Base-by-base conservation (phyloP, 2,329 filamentous ascomycete species). In the Thelonectria olida region DNA sequence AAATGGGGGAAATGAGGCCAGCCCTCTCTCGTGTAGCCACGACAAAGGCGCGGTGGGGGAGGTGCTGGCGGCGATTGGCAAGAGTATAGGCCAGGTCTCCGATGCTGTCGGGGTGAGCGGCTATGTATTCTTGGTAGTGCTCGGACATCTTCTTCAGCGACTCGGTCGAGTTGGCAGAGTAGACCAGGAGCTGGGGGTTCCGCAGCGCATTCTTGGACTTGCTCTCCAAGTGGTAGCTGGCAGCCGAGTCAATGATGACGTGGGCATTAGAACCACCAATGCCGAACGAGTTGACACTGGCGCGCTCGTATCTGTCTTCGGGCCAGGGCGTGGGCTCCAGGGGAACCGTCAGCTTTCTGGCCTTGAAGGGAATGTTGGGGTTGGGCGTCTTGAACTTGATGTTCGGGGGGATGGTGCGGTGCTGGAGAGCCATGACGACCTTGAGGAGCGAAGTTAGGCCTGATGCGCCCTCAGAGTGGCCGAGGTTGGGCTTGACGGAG, bases 181-280 rank as follows among this genome's bases (percentile, higher is more conserved):
- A 50, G 17, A 58, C 19, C 19, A 58, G 31, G 4, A 58, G 12
- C 28, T 58, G 47, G 3, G 47, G 54, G 15, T 36, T 15, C 36
- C 34, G 25, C 7, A 10, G 19, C 4, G 23, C 36, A 6, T 22
- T 38, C 27, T n/a, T 44, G 31, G 42, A 20, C 25, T 19, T 19
- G 13, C 17, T 7, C 38, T 48, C 13, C 22, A 20, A 12, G 4
- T 27, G 1, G n/a, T n/a, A 23, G 31, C 22, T 22, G 48, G 15
- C 22, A 22, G 48, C 48, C 42, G 48, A 52, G 31, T 58, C 48
- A 8, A 58, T 13, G 22, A 58, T 74, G 0, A 60, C 72, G 47
- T 79, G 78, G 2, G 70, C 76, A 53, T 79, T 79, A 10, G 74
- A 62, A 1, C 78, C 77, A 1, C 78, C 78, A 38, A 74, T 74